Base-by-base conservation (phyloP, 129 eudicot species). In the Flaveria trinervia region DNA sequence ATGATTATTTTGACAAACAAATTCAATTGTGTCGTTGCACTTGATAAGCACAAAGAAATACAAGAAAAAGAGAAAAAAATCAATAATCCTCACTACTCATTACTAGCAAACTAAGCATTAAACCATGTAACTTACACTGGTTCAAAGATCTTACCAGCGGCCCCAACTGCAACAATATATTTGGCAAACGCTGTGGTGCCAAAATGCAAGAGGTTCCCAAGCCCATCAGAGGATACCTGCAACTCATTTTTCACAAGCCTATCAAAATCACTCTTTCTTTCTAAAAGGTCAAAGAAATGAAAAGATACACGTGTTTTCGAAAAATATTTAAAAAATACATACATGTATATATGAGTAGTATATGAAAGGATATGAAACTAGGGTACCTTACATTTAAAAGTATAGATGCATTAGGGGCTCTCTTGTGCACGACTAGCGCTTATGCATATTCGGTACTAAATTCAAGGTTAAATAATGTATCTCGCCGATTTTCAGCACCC, bases 401-500 rank as follows among this genome's bases (percentile, higher is more conserved):
- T 26, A 18, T 23, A 1, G 30, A 76, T 49, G 48, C 18, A 69
- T 46, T 17, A 67, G 72, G 73, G 28, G n/a, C 61, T 71, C 78
- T 64, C 80, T 22, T 16, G 75, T 25, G 54, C 46, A 43, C 26
- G 9, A 71, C 33, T 55, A 76, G 23, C 67, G 66, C 68, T 84
- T 81, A 83, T 1, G 88, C 84, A 51, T 79, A 86, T 57, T 86
- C 86, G 25, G 84, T 82, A 80, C 72, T 82, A 48, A 81, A 95
- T 50, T 85, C 65, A 74, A 91, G 86, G 70, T 83, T 89, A 59
- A 91, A 95, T 64, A 95, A 83, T 46, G 86, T 5, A 65, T 95
- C 78, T 65, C 96, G 76, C 1, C 97, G 92, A 72, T 22, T 70
- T 71, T 95, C 97, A 44, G 87, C 18, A 33, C 91, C 89, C 96